Evolutionary conservation across 2,329 filamentous ascomycete genomes (phyloP).

Genomic region (Ceratocystis smalleyi): DNA sequence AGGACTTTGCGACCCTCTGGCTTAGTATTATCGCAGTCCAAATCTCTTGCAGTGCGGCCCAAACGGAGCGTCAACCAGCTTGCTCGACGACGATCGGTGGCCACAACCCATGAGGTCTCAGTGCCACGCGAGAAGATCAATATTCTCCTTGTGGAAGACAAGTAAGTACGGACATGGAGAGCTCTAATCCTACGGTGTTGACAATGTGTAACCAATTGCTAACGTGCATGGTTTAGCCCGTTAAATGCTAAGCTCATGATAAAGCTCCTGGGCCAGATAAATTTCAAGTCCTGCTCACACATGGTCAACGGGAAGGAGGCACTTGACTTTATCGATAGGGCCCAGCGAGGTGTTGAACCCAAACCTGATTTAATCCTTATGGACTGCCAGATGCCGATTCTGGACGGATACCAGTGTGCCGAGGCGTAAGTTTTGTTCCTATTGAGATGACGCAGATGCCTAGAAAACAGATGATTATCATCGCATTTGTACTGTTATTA

Average conservation of each 20-base stretch:
- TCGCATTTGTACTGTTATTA: conserved; percentile 25
- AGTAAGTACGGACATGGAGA: conserved; percentile 33
- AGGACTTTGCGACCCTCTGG: neutral
- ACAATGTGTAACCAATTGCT: neutral
- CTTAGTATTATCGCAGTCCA: neutral
- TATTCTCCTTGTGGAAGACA: conserved; percentile 69
- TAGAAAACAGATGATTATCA: too few species aligned
- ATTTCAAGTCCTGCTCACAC: conserved; percentile 9
- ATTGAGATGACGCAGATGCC: neutral
- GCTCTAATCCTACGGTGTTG: neutral
- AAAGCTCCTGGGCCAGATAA: conserved; percentile 19
- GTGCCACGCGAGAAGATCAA: conserved; percentile 40
- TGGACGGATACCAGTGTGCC: conserved; percentile 65
- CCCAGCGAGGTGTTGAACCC: conserved; percentile 33
- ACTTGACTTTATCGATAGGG: conserved; percentile 51
- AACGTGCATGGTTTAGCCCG: conserved; percentile 1
- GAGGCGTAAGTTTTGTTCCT: conserved; percentile 31
- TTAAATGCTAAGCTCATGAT: conserved; percentile 18
- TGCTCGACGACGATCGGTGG: conserved; percentile 24
- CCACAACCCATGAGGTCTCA: conserved; percentile 22
- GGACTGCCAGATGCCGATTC: conserved; percentile 62
- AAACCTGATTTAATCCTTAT: conserved; percentile 63
- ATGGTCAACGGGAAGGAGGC: conserved; percentile 64
- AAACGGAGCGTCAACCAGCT: conserved; percentile 18
- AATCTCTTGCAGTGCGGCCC: neutral